Conservation (phyloP, 164 flowering plant genomes). For the Chimonanthus salicifolius region DNA sequence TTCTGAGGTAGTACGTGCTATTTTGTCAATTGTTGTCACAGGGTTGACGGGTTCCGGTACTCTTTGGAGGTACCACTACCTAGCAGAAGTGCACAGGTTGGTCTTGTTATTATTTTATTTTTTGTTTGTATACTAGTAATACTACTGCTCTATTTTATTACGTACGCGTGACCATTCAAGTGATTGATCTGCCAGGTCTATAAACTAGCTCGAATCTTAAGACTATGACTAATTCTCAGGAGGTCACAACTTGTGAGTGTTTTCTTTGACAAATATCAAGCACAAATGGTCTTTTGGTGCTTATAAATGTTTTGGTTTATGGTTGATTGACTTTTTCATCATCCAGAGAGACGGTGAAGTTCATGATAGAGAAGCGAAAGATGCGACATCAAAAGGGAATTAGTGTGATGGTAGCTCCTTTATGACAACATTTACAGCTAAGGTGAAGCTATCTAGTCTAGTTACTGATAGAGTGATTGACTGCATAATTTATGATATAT, state of each 20-base stretch:
- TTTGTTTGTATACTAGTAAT: not conserved
- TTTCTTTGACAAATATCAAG: not conserved
- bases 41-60: conserved; percentile 9
- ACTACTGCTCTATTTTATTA: not conserved
- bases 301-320: too few relatives aligned
- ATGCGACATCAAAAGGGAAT: too few relatives aligned
- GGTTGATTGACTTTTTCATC: too few relatives aligned
- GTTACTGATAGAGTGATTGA: too few relatives aligned
- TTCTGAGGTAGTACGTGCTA: not conserved
- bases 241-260: not conserved
- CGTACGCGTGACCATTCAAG: not conserved
- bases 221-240: conserved; percentile 4
- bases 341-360: too few relatives aligned
- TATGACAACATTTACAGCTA: too few relatives aligned
- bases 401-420: too few relatives aligned
- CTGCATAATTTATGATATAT: too few relatives aligned
- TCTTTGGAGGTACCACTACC: conserved; percentile 10
- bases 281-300: not conserved
- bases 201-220: conserved; percentile 5
- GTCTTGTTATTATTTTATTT: not conserved
- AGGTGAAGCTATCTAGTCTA: too few relatives aligned
- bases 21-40: not conserved
- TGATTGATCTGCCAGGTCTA: conserved; percentile 6
- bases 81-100: conserved; percentile 13
- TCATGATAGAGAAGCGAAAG: too few relatives aligned